Evolutionary conservation across 2,329 filamentous ascomycete genomes (phyloP).

Genomic region (Penicillium sp.): DNA sequence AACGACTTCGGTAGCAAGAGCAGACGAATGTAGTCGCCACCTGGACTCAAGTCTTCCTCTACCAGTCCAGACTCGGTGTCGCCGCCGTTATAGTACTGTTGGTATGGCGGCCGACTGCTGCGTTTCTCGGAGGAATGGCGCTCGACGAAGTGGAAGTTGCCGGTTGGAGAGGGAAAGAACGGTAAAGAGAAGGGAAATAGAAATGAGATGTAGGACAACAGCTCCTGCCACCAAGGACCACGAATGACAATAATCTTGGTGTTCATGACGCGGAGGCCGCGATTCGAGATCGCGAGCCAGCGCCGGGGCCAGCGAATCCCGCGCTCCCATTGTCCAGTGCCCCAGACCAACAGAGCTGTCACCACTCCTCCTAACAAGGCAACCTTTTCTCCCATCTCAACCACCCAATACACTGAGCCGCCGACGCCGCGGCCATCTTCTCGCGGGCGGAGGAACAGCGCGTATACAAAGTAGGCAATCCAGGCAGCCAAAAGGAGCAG

Average conservation of each 20-base stretch:
- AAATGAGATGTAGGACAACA: slow-evolving; percentile 69
- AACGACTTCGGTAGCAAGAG: slow-evolving; percentile 92
- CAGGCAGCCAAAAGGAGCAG: slow-evolving; percentile 74
- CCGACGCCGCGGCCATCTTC: slow-evolving; percentile 90
- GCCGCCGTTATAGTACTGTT: slow-evolving; percentile 50
- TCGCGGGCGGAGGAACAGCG: slow-evolving; percentile 89
- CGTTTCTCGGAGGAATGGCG: slow-evolving; percentile 46
- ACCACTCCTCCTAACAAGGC: slow-evolving; percentile 88
- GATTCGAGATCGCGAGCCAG: slow-evolving; percentile 86
- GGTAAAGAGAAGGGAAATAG: slow-evolving; percentile 69
- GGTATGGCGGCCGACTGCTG: slow-evolving; percentile 35
- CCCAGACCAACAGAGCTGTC: slow-evolving; percentile 84
- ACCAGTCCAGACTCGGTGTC: slow-evolving; percentile 63
- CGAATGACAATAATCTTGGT: slow-evolving; percentile 91
- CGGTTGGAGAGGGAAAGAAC: slow-evolving; percentile 61
- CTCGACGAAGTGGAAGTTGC: slow-evolving; percentile 78
- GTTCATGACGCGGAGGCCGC: slow-evolving; percentile 88
- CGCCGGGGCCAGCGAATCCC: slow-evolving; percentile 90
- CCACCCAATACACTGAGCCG: slow-evolving; percentile 92
- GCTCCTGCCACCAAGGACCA: slow-evolving; percentile 76
- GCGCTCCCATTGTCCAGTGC: slow-evolving; percentile 92
- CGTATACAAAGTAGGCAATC: slow-evolving; percentile 82
- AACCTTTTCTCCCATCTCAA: slow-evolving; percentile 86
- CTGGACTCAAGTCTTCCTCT: slow-evolving; percentile 86
- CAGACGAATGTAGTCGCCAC: slow-evolving; percentile 88